Percentiles rank a stretch among this genome's conserved stretches.
Evolutionary conservation across 179 eudicot genomes (phyloP).

Genomic region (Patellifolia procumbens): DNA sequence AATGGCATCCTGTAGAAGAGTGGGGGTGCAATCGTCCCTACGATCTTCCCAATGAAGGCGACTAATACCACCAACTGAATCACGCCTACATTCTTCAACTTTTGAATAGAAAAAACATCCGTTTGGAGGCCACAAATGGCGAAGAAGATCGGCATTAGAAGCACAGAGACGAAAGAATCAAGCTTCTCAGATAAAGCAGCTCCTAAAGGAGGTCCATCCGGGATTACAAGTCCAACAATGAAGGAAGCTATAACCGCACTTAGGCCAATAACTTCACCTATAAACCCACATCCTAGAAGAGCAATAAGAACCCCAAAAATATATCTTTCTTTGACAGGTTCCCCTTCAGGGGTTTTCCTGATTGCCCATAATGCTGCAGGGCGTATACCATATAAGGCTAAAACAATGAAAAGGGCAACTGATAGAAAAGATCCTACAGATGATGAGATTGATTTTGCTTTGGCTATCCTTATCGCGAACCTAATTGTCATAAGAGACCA

Average conservation of each 20-base stretch:
- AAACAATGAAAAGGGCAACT: slow-evolving; percentile 22
- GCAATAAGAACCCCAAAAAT: slow-evolving; percentile 34
- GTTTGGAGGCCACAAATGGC: slow-evolving; percentile 42
- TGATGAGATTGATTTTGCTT: slow-evolving; percentile 25
- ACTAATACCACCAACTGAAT: slow-evolving; percentile 40
- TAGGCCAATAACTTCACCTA: slow-evolving; percentile 44
- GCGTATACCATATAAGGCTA: slow-evolving; percentile 40
- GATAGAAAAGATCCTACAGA: slow-evolving; percentile 43
- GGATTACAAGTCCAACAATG: slow-evolving; percentile 43
- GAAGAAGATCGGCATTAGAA: slow-evolving; percentile 54
- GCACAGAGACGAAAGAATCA: slow-evolving; percentile 51
- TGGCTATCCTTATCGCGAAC: slow-evolving; percentile 28
- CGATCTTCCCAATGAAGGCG: slow-evolving; percentile 43
- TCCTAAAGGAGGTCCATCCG: slow-evolving; percentile 54
- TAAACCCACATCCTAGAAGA: slow-evolving; percentile 34
- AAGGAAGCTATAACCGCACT: slow-evolving; percentile 34
- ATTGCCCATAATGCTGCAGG: slow-evolving; percentile 51
- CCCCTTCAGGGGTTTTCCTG: slow-evolving; percentile 44
- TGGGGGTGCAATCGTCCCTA: slow-evolving; percentile 44
- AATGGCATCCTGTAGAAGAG: slow-evolving; percentile 43
- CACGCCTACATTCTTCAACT: slow-evolving; percentile 41
- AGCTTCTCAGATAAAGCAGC: slow-evolving; percentile 50
- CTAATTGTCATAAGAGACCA: slow-evolving; percentile 36
- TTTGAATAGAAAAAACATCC: slow-evolving; percentile 39
- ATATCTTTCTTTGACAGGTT: slow-evolving; percentile 44